Evolutionary conservation across 192 early-diverging fungal species (phyloP), one percentile per base, ranked within the genome.

Genomic region (Backusella tuberculispora): DNA sequence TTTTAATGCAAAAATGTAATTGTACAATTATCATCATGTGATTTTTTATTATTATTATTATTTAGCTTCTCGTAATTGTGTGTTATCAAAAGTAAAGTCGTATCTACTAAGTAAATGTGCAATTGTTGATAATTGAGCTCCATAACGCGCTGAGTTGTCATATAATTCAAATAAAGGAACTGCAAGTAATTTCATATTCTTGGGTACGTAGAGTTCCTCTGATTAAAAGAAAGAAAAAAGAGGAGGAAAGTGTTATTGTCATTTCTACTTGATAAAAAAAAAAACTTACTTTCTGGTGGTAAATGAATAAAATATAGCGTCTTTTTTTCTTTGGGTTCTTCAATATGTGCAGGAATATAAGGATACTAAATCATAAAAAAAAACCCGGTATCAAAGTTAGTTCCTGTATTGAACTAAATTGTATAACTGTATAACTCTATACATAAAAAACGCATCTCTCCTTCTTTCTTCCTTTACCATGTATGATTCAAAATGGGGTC

Each of bases 151-250:
- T n/a, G 90, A 80, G 73, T 95, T 94, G 68, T 93, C 90, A 81
- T 93, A 90, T 17, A 95, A 75, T 75, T 95, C 93, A 75, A 94
- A 92, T 42, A 95, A 81, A 6, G 93, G 93, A 5, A 95, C 91
- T 10, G 93, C 93, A 6, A 95, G 78, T 10, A 95, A 81, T 70
- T 92, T 90, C 90, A 94, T 88, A 75, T 94, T 94, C 60, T 88
- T 89, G 21, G 93, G 93, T 3, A 95, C 90, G 5, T 85, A 88
- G 21, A 94, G 80, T 10, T 90, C 79, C 74, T 89, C 91, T 93
- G 66, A 45, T 38, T 48, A 38, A 14, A 21, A 21, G n/a, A 42
- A 60, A 45, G 3, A 42, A 42, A 17, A 8, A 46, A 37, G 34
- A 72, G 15, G 5, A 21, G 21, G 19, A 69, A 7, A 1, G 12